These are phyloP conservation scores for Hypoxylon intermedium DNA, from an alignment of 495 filamentous ascomycete species.

Conservation along the genomic window DNA sequence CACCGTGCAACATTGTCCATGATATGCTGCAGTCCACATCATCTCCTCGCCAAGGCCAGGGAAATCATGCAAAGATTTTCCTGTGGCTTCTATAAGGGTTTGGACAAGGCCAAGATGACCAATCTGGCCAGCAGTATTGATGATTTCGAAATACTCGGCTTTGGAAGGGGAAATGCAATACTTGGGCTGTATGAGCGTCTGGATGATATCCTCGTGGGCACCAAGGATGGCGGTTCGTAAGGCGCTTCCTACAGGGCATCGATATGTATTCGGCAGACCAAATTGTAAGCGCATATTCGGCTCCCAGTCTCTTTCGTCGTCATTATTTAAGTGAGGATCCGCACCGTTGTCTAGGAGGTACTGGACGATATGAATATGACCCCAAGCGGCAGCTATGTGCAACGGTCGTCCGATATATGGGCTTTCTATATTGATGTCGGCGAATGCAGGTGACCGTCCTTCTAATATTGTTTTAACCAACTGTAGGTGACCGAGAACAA, in stretches of 20 bases:
- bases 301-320: no score
- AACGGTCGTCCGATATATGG: conserved; percentile 10
- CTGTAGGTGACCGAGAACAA: conserved; percentile 12
- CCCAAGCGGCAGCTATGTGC: conserved; percentile 4
- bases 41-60: not conserved
- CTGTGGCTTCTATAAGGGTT: not conserved
- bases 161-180: not conserved
- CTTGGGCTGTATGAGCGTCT: not conserved
- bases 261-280: not conserved
- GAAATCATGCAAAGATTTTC: no score
- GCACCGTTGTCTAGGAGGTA: conserved; percentile 6
- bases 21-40: not conserved
- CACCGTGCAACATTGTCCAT: not conserved
- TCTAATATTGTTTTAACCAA: conserved; percentile 3
- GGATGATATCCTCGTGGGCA: conserved; percentile 2
- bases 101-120: not conserved
- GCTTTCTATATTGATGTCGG: not conserved
- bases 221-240: conserved; percentile 2
- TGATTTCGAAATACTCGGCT: not conserved
- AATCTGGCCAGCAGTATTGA: not conserved
- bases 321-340: not conserved
- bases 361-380: conserved; percentile 9
- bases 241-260: not conserved
- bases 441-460: not conserved
- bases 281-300: not conserved